Conservation (phyloP, 176 grass and related monocot genomes). For the Chloris gayana region DNA sequence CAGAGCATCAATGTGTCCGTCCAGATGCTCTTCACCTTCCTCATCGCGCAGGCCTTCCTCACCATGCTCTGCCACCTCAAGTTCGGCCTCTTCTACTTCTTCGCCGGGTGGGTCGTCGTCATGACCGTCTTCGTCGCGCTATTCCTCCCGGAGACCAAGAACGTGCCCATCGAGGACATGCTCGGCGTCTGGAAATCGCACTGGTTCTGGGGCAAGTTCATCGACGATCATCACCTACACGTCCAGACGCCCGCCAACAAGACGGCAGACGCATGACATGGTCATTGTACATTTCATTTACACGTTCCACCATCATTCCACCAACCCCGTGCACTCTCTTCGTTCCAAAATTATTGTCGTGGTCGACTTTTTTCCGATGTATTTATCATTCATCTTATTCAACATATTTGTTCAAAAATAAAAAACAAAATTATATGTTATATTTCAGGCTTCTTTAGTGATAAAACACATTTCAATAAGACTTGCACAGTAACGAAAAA, state of each 20-base stretch:
- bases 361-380: too few relatives aligned
- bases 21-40: conserved; percentile 98
- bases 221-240: conserved; percentile 56
- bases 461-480: too few relatives aligned
- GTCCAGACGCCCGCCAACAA: conserved; percentile 35
- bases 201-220: conserved; percentile 89
- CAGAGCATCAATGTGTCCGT: conserved; percentile 96
- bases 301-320: too few relatives aligned
- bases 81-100: conserved; percentile 96
- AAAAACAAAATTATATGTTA: too few relatives aligned
- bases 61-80: conserved; percentile 95
- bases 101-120: conserved; percentile 81
- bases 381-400: too few relatives aligned
- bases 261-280: neutral
- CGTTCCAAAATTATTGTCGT: too few relatives aligned
- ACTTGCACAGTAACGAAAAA: too few relatives aligned
- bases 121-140: conserved; percentile 89
- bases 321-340: too few relatives aligned
- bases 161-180: conserved; percentile 98
- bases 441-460: too few relatives aligned
- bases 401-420: too few relatives aligned
- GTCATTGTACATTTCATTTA: too few relatives aligned
- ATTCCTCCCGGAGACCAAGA: conserved; percentile 97
- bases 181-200: conserved; percentile 74
- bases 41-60: conserved; percentile 85